Base-by-base conservation (phyloP, 192 early-diverging fungal genomes). In the Pilaira anomala region DNA sequence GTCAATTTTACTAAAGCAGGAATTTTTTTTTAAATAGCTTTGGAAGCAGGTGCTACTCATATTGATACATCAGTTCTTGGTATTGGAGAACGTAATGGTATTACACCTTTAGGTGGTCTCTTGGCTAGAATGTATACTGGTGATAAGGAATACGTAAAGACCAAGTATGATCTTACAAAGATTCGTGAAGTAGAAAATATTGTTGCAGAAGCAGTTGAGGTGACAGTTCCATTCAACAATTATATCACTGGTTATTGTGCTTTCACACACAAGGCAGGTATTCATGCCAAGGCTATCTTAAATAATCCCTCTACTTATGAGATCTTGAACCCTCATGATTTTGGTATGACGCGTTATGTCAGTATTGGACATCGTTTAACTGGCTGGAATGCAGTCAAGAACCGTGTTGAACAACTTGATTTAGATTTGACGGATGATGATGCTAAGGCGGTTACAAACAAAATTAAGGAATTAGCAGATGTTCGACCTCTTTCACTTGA, bases 321-420 rank as follows among this genome's bases (percentile, higher is more conserved):
- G 80, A 97, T 98, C 71, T 80, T 98, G 65, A 92, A 93, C 78
- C 96, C 95, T 58, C 92, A 97, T 76, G 95, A 96, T 79, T 98
- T 97, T 84, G 94, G 95, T 56, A 97, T 98, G 95, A 96, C 93
- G 3, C 88, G 95, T 33, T 96, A 96, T 72, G 95, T 97, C 51
- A 91, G 89, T 28, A 98, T 98, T 67, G 95, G 95, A 48, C 96
- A 97, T 75, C 90, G 95, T 54, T 78, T 98, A 48, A 98, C 96
- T 2, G 95, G 96, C 16, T 98, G 96, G 95, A 97, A 98, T 77
- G 95, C 96, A 41, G 96, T 98, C 82, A 97, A 97, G 89, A 94
- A 95, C 78, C 91, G 96, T 68, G 93, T 93, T 14, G 91, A 97
- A 68, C 95, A 97, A 76, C 79, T 98, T 14, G 87, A 86, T 16